Base-by-base conservation (phyloP, 2,329 filamentous ascomycete species). In the Paraconiothyrium sp. region DNA sequence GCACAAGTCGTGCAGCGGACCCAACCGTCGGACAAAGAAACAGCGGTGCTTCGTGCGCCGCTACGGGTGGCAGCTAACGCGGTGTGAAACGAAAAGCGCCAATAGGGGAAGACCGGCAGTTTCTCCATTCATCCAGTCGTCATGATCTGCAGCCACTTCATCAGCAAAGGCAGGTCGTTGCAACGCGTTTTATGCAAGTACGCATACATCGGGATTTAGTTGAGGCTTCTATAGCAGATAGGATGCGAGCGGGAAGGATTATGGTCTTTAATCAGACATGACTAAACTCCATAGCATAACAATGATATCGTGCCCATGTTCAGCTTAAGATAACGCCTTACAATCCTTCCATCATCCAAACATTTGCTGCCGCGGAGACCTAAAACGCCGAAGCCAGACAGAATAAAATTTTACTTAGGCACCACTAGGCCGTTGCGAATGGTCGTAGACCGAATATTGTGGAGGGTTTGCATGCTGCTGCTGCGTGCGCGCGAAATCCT, bases 401-500 rank as follows among this genome's bases (percentile, higher is more conserved):
- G 8, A 6, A 47, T 16, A 41, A n/a, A n/a, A 14, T 13, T n/a
- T 34, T 34, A 27, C 39, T 60, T 39, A 62, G 3, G 54, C 30
- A n/a, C 54, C 54, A 13, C 43, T 56, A 10, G 43, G n/a, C 20
- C 54, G 43, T 50, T 54, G 58, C 22, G 47, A 41, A 35, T 60
- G 62, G n/a, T 62, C 58, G 41, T 70, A 65, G 2, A 60, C 37
- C 14, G 63, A 59, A 47, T 71, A 72, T 48, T 66, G 63, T 10
- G 70, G 70, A 14, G 67, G 66, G 27, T 60, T 57, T 1, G 59
- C 54, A 24, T 61, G 65, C 13, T 58, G 56, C 20, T 55, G 59
- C n/a, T 70, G 63, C 49, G 61, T 60, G 41, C 67, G 64, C 8
- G 66, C 74, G 59, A 66, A 78, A 43, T 78, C 76, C 57, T 76